A percentile compares a stretch with the other conserved stretches of the same genome.
phyloP scores from a whole-genome alignment of 495 filamentous ascomycete genomes.

The Hypoxylon fuscum region DNA sequence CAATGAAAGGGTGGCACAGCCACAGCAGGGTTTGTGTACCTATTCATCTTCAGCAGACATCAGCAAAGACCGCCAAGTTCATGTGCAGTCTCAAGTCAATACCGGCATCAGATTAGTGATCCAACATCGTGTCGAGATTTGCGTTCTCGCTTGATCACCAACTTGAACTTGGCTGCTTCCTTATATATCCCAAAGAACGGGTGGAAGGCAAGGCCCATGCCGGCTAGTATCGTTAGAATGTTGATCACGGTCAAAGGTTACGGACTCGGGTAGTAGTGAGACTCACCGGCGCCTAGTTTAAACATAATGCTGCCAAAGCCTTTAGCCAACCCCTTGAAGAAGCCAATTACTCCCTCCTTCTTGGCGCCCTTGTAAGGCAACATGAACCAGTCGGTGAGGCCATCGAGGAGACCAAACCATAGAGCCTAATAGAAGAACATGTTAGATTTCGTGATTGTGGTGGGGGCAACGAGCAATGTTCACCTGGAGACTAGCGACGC shows the following conservation, averaged over 20 bases:
- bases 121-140: constrained; percentile 3
- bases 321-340: constrained; percentile 65
- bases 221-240: constrained; percentile 21
- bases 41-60: too few relatives aligned
- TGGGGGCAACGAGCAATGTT: background rate
- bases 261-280: too few relatives aligned
- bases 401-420: constrained; percentile 62
- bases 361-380: constrained; percentile 61
- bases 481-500: constrained; percentile 61
- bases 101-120: constrained; percentile 20
- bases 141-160: constrained; percentile 29
- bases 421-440: constrained; percentile 33
- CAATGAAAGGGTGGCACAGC: too few relatives aligned
- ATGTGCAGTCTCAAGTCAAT: background rate
- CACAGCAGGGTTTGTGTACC: too few relatives aligned
- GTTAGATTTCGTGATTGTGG: background rate
- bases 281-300: constrained; percentile 62
- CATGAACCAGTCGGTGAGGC: constrained; percentile 53
- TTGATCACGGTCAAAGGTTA: too few relatives aligned
- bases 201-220: constrained; percentile 63
- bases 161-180: constrained; percentile 47
- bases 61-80: background rate
- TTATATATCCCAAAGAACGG: constrained; percentile 69
- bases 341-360: constrained; percentile 60
- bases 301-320: constrained; percentile 63